A percentile compares a stretch with the other conserved stretches of the same genome.
Evolutionary conservation across 179 eudicot species (phyloP).

Genomic region (Heliamphora pulchella): DNA sequence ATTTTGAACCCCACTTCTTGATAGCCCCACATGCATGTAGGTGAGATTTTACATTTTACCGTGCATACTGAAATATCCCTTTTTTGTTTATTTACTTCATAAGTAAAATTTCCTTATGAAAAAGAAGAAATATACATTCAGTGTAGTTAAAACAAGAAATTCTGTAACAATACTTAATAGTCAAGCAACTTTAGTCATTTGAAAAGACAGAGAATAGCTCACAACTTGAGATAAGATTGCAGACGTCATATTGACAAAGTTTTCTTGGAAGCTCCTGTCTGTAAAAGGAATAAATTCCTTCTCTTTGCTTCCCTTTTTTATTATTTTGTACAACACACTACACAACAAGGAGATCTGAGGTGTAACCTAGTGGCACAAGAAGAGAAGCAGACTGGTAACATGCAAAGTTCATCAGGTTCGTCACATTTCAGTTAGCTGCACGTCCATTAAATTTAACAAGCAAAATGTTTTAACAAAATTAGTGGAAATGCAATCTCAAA

Average conservation of each 20-base stretch:
- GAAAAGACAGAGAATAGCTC: neutral
- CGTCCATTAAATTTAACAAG: neutral
- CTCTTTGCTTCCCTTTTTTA: neutral
- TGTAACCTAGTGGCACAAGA: neutral
- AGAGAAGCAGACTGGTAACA: conserved; percentile 1
- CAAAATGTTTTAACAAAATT: neutral
- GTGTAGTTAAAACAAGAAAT: too few species aligned
- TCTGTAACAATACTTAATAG: neutral
- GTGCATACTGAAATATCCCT: neutral
- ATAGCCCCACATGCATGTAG: neutral
- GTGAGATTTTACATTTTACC: neutral
- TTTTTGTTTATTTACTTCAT: too few species aligned
- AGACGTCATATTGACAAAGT: too few species aligned
- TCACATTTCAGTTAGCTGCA: neutral
- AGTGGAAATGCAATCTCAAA: neutral
- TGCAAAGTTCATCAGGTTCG: neutral
- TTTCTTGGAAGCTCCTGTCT: neutral
- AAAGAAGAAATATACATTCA: too few species aligned
- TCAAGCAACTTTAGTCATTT: neutral
- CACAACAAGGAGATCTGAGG: neutral
- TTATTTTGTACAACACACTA: neutral
- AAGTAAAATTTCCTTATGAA: too few species aligned
- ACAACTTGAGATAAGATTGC: neutral
- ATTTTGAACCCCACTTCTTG: neutral
- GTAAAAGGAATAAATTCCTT: neutral